These are phyloP conservation scores for Taphrina deformans DNA, from an alignment of 1,139 yeast species.

Conservation along the genomic window DNA sequence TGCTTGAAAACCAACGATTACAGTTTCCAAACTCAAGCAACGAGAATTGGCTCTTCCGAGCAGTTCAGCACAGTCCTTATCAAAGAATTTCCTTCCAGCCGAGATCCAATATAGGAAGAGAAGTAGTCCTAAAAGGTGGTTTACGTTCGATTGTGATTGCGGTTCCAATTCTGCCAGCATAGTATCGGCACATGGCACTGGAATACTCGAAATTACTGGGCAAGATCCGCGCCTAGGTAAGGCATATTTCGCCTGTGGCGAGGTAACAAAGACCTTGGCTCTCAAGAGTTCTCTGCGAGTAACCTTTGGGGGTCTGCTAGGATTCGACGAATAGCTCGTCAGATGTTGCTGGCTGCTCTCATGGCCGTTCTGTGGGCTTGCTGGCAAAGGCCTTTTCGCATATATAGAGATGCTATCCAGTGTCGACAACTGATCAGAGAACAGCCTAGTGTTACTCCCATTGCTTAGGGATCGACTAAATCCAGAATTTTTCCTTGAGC, in stretches of 20 bases:
- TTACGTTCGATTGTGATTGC: not conserved
- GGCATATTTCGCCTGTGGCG: not conserved
- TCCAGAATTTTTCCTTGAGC: not conserved
- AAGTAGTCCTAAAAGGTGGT: not conserved
- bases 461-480: not conserved
- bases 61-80: not conserved
- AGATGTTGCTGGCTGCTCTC: not conserved
- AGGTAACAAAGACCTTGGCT: not conserved
- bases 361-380: not conserved
- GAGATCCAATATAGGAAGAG: slow-evolving; percentile 9
- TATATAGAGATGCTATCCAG: not conserved
- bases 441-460: not conserved
- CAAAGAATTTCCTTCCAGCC: slow-evolving; percentile 9
- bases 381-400: not conserved
- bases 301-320: not conserved
- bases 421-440: not conserved
- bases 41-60: not conserved
- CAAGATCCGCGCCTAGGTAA: not conserved
- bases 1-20: not conserved
- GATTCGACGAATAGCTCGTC: too few species aligned
- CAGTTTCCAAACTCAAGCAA: not conserved
- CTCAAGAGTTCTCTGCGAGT: not conserved
- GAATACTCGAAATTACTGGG: not conserved
- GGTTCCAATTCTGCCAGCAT: not conserved
- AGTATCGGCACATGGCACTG: not conserved